Evolutionary conservation across 805 yeast species (phyloP), one percentile per base, ranked within the genome.

Genomic region (Pichia sporocuriosa): DNA sequence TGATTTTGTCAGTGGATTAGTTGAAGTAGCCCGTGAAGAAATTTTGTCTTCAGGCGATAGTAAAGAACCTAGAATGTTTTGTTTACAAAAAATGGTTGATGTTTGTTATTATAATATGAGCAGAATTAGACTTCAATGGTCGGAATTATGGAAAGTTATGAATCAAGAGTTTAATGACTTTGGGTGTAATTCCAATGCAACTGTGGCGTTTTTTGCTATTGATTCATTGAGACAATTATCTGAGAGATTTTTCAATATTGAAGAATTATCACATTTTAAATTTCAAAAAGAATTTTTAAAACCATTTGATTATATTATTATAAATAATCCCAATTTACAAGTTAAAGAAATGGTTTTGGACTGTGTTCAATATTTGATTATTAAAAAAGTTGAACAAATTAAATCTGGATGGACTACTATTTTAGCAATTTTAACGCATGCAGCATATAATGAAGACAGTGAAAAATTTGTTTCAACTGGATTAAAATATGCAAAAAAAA

Each of bases 51-150:
- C 95, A 1, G 89, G 88, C 6, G 79, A 78, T 55, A 80, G 89
- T 33, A 69, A 73, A 6, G 79, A 85, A 47, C 98, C 97, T 29
- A 72, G 98, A 59, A 81, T 87, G 64, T 94, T 86, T 58, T 85
- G 97, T 0, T 66, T 93, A 48, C 97, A 88, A 57, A 93, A 93
- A 58, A 84, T 93, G 72, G 95, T 93, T 39, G 98, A 94, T 63
- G 95, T 93, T 32, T 90, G 97, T 63, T 90, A 93, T 62, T 93
- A 94, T 68, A 94, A 94, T 60, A 93, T 93, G 97, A 79, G 79
- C 38, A 84, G 98, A 68, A 89, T 93, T 53, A 78, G 96, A 61
- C 80, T 93, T 47, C 96, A 94, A 63, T 93, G 98, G 97, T 78
- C 95, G 6, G 90, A 86, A 41, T 70, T 93, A 45, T 93, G 99